Conservation (phyloP, 1,139 yeast species). For the Magnusiomyces sp. region DNA sequence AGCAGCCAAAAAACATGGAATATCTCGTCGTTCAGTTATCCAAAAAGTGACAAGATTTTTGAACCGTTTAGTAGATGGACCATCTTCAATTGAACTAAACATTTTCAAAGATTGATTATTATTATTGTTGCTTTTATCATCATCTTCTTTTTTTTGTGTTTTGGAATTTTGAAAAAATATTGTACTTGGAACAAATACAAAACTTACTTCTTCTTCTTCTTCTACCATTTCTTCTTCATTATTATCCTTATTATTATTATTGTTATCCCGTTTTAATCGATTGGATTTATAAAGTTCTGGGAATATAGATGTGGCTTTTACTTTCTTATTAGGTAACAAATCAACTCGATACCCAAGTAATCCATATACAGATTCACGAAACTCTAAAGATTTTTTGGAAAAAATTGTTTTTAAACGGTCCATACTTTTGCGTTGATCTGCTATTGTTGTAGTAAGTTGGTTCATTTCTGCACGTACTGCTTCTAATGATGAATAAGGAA, state of each 20-base stretch:
- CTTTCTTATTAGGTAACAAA: conserved; percentile 56
- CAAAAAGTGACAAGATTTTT: conserved; percentile 55
- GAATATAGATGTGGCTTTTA: conserved; percentile 57
- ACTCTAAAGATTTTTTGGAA: conserved; percentile 64
- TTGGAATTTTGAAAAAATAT: conserved; percentile 16
- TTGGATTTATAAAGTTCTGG: too few relatives aligned
- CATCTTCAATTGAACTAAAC: conserved; percentile 27
- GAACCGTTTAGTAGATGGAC: conserved; percentile 40
- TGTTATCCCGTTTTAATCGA: too few relatives aligned
- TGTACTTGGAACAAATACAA: conserved; percentile 33
- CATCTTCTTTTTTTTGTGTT: too few relatives aligned
- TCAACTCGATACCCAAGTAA: conserved; percentile 71
- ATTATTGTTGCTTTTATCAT: neutral
- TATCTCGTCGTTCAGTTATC: conserved; percentile 61
- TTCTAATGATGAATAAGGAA: conserved; percentile 62
- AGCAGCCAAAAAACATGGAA: conserved; percentile 76
- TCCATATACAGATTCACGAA: conserved; percentile 58
- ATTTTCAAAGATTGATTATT: conserved; percentile 20
- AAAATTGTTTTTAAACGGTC: conserved; percentile 56
- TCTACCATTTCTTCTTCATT: too few relatives aligned
- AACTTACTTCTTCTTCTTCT: conserved; percentile 27
- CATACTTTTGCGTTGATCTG: conserved; percentile 48
- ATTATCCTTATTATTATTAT: too few relatives aligned
- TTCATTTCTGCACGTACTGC: conserved; percentile 50
- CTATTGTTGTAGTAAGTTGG: conserved; percentile 42